These are phyloP conservation scores for Picea abies DNA, from an alignment of 83 land plant species.

Conservation along the genomic window DNA sequence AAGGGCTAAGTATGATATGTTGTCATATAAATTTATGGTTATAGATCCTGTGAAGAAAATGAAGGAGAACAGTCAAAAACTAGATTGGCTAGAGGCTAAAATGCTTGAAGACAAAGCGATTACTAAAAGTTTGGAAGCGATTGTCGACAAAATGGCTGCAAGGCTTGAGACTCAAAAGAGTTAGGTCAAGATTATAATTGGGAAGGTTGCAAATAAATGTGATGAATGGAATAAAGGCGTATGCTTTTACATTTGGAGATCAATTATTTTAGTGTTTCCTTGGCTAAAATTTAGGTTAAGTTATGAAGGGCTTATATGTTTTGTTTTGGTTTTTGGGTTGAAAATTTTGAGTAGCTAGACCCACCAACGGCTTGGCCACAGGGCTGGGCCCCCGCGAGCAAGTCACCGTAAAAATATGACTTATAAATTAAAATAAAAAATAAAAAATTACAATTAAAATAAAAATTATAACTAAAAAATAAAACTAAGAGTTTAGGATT, in stretches of 20 bases:
- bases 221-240: background rate
- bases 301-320: too few relatives aligned
- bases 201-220: background rate
- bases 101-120: slow-evolving; percentile 19
- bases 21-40: slow-evolving; percentile 23
- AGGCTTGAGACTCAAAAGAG: background rate
- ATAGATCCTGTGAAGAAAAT: slow-evolving; percentile 33
- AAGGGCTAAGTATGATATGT: slow-evolving; percentile 26
- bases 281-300: too few relatives aligned
- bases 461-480: too few relatives aligned
- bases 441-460: too few relatives aligned
- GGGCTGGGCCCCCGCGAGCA: too few relatives aligned
- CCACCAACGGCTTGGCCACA: too few relatives aligned
- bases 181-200: background rate
- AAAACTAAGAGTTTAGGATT: too few relatives aligned
- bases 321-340: too few relatives aligned
- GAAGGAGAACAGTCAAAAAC: slow-evolving; percentile 18
- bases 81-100: slow-evolving; percentile 19
- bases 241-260: background rate
- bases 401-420: too few relatives aligned
- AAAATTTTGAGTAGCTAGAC: too few relatives aligned
- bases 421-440: too few relatives aligned
- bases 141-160: slow-evolving; percentile 6
- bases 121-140: slow-evolving; percentile 23
- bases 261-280: too few relatives aligned